Evolutionary conservation across 2,329 filamentous ascomycete genomes (phyloP).

Genomic region (Trichoderma sp.): DNA sequence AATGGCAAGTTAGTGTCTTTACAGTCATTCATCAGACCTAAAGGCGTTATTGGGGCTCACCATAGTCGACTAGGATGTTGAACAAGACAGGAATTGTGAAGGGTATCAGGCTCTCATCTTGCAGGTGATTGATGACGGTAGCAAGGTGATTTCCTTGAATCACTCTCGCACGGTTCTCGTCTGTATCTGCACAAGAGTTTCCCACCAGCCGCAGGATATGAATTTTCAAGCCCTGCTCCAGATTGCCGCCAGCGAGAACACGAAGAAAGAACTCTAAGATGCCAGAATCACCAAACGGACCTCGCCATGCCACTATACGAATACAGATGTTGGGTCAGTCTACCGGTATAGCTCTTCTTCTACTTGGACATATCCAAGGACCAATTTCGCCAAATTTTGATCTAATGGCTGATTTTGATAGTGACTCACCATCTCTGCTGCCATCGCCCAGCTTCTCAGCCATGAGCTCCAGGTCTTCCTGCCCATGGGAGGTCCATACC

Average conservation of each 20-base stretch:
- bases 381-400: background rate
- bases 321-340: background rate
- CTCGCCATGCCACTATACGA: conserved; percentile 55
- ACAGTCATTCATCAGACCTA: background rate
- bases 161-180: conserved; percentile 60
- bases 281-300: conserved; percentile 58
- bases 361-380: background rate
- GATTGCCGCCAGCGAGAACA: conserved; percentile 42
- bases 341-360: background rate
- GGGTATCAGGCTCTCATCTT: conserved; percentile 48
- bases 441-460: conserved; percentile 57
- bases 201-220: conserved; percentile 60
- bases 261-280: conserved; percentile 58
- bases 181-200: conserved; percentile 64
- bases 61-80: conserved; percentile 65
- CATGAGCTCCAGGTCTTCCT: conserved; percentile 46
- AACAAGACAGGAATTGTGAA: conserved; percentile 62
- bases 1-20: background rate
- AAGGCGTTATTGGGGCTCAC: conserved; percentile 40
- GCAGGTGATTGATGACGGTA: conserved; percentile 50
- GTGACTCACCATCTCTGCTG: conserved; percentile 55
- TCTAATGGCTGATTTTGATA: background rate
- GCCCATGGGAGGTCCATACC: conserved; percentile 42
- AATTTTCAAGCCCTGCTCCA: conserved; percentile 48
- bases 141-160: conserved; percentile 51